A percentile compares a stretch with the other conserved stretches of the same genome.
Conservation (phyloP, 2,329 filamentous ascomycete genomes). For the Beauveria sp. region DNA sequence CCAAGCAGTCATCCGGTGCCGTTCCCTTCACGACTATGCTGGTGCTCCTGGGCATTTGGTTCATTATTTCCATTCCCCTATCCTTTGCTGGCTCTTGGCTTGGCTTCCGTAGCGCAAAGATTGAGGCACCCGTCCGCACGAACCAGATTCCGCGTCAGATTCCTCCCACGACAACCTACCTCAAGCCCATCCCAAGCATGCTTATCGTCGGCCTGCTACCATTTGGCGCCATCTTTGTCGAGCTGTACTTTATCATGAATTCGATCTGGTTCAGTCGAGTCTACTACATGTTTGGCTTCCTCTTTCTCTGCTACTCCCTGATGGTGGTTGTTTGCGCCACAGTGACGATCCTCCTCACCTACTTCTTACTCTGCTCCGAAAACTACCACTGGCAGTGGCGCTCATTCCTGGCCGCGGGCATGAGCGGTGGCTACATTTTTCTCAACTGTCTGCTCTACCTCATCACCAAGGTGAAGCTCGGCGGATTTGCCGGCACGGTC, state of each 20-base stretch:
- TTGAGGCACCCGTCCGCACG: conserved; percentile 78
- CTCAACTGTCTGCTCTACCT: conserved; percentile 86
- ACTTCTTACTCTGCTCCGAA: conserved; percentile 91
- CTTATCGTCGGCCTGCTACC: conserved; percentile 86
- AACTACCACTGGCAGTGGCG: conserved; percentile 99
- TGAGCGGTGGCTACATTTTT: conserved; percentile 87
- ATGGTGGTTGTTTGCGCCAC: conserved; percentile 95
- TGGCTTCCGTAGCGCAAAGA: conserved; percentile 67
- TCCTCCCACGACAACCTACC: conserved; percentile 73
- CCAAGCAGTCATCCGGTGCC: conserved; percentile 81
- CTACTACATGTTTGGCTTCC: conserved; percentile 99
- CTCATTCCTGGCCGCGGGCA: conserved; percentile 83
- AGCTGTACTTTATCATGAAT: conserved; percentile 99
- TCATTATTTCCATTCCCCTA: conserved; percentile 87
- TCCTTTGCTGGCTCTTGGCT: conserved; percentile 88
- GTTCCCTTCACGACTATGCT: conserved; percentile 97
- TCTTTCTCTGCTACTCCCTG: conserved; percentile 93
- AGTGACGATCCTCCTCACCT: conserved; percentile 88
- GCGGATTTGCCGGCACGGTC: conserved; percentile 76
- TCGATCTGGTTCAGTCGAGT: conserved; percentile 98
- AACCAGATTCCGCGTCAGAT: conserved; percentile 99
- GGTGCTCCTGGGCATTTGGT: conserved; percentile 89
- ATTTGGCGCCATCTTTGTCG: conserved; percentile 94
- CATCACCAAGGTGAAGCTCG: conserved; percentile 77
- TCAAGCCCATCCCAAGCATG: conserved; percentile 82